Evolutionary conservation across 2,329 filamentous ascomycete species (phyloP), one percentile per base, ranked within the genome.

Genomic region (Fusarium newnesense): DNA sequence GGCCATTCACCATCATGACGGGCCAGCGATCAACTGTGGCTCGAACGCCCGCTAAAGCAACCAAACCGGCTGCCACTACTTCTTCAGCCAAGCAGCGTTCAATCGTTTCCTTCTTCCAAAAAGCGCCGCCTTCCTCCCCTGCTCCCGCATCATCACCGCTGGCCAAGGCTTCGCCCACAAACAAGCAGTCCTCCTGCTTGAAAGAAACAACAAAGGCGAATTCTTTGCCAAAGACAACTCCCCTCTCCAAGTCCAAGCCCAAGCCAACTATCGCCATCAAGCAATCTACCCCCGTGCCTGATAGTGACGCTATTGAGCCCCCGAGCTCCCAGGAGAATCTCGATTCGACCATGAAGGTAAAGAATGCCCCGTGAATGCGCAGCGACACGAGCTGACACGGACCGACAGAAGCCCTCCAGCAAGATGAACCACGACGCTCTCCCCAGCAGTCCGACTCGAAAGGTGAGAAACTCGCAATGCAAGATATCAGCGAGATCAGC

Each of bases 381-480:
- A 7, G 47, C 64, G 13, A 53, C 42, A 28, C 18, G 10, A 21
- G 46, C 86, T 87, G 81, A 87, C 69, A 79, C 74, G 56, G 43
- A 76, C 39, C 60, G 77, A 59, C 77, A 84, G 77, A 81, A 87
- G 83, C 76, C 84, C 79, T 85, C 76, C 9, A 37, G 43, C 4
- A 57, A 60, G 53, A 76, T 75, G 63, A 40, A 47, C 16, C 53
- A 64, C 21, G 67, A 69, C 42, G 49, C 63, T 32, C 61, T 78
- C 12, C 67, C 75, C 7, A 93, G 91, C 79, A 97, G 95, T 78
- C 95, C 95, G 4, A 91, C 92, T 21, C 90, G 95, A 78, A 95
- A 95, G 88, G 94, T 94, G 85, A 70, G 75, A 54, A 16, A 16
- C 5, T 37, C 30, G 18, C 13, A 39, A 16, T 28, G 16, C 18